Evolutionary conservation across 805 yeast genomes (phyloP).

Genomic region (Kodamaea jinghongensis): DNA sequence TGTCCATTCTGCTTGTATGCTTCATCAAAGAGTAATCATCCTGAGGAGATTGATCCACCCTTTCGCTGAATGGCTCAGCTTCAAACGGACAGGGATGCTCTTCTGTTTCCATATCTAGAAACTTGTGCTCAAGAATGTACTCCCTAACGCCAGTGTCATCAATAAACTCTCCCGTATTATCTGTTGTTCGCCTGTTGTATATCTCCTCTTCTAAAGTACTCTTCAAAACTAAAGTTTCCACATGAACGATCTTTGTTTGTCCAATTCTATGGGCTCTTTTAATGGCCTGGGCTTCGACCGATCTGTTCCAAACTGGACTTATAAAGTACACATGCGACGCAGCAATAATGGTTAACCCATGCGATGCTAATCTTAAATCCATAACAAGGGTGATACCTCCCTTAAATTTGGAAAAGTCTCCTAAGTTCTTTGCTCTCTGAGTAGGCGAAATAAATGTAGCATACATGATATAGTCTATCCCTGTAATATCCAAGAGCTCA

Average conservation of each 20-base stretch:
- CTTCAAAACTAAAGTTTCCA: slow-evolving; percentile 62
- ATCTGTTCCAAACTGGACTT: slow-evolving; percentile 70
- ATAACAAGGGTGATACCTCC: slow-evolving; percentile 57
- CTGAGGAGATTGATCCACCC: neutral
- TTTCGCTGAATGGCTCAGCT: slow-evolving; percentile 19
- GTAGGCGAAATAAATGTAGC: slow-evolving; percentile 54
- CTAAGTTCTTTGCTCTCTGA: slow-evolving; percentile 52
- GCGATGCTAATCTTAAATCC: slow-evolving; percentile 68
- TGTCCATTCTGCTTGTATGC: slow-evolving; percentile 17
- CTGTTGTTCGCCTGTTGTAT: slow-evolving; percentile 39
- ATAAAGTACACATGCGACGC: slow-evolving; percentile 70
- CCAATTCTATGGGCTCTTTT: slow-evolving; percentile 79
- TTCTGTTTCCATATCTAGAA: slow-evolving; percentile 32
- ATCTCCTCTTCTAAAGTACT: slow-evolving; percentile 70
- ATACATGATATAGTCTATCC: slow-evolving; percentile 60
- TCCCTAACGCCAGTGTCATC: slow-evolving; percentile 61
- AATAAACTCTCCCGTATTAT: slow-evolving; percentile 33
- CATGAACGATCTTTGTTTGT: slow-evolving; percentile 58
- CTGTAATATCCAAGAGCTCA: slow-evolving; percentile 60
- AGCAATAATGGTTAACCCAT: slow-evolving; percentile 63
- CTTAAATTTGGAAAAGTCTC: slow-evolving; percentile 45
- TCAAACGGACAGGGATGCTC: slow-evolving; percentile 33
- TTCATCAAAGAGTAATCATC: slow-evolving; percentile 23
- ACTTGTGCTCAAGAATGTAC: slow-evolving; percentile 49
- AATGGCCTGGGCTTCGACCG: slow-evolving; percentile 73